These are phyloP conservation scores for Adansonia madagascariensis DNA, from an alignment of 441 rosid genomes.

Conservation along the genomic window DNA sequence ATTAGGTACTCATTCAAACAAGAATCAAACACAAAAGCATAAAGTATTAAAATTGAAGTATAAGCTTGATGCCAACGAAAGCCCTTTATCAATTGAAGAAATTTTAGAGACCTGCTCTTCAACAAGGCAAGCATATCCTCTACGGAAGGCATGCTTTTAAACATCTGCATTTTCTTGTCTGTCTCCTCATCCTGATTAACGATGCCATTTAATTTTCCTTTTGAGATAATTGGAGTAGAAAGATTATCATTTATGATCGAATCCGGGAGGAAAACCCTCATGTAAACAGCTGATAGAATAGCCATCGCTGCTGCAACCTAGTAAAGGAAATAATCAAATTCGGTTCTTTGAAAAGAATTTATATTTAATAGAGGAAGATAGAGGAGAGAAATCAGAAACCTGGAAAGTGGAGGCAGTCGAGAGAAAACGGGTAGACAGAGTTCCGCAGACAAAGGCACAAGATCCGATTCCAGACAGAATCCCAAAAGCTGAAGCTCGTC, in stretches of 20 bases:
- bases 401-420: slow-evolving; percentile 59
- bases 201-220: slow-evolving; percentile 32
- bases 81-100: not conserved
- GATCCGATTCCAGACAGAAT: slow-evolving; percentile 77
- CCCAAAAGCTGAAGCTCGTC: slow-evolving; percentile 73
- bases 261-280: slow-evolving; percentile 75
- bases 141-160: slow-evolving; percentile 58
- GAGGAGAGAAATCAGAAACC: not conserved
- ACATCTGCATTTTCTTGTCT: slow-evolving; percentile 32
- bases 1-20: not conserved
- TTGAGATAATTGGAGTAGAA: slow-evolving; percentile 47
- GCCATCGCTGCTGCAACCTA: slow-evolving; percentile 68
- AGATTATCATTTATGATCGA: slow-evolving; percentile 43
- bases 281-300: slow-evolving; percentile 53
- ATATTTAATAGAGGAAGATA: not conserved
- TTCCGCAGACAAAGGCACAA: slow-evolving; percentile 79
- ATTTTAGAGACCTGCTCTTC: slow-evolving; percentile 57
- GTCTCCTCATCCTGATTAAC: slow-evolving; percentile 35
- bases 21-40: not conserved
- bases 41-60: not conserved
- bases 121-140: slow-evolving; percentile 55
- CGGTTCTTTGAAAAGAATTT: not conserved
- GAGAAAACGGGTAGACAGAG: slow-evolving; percentile 76
- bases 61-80: not conserved
- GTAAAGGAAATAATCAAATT: not conserved